A percentile compares a stretch with the other conserved stretches of the same genome.
phyloP scores from a whole-genome alignment of 805 yeast species.

The Zygosaccharomyces bisporus region DNA sequence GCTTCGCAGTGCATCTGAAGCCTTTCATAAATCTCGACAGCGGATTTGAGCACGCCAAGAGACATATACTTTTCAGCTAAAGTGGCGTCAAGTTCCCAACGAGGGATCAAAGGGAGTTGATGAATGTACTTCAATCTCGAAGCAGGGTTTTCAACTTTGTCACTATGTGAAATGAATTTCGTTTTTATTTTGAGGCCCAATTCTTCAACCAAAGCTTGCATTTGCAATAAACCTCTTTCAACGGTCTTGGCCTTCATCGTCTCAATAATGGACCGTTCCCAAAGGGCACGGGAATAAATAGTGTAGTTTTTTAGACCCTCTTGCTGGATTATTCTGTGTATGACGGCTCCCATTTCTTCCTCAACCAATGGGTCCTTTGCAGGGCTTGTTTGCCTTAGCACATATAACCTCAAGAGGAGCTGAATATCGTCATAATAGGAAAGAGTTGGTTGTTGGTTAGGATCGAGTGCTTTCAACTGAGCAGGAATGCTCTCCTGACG shows the following conservation, averaged over 20 bases:
- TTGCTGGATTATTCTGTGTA: slow-evolving; percentile 63
- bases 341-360: slow-evolving; percentile 77
- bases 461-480: slow-evolving; percentile 54
- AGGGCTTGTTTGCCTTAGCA: slow-evolving; percentile 68
- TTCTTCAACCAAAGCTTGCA: slow-evolving; percentile 89
- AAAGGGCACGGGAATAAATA: slow-evolving; percentile 72
- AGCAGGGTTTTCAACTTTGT: slow-evolving; percentile 32
- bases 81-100: slow-evolving; percentile 77
- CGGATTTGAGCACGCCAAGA: slow-evolving; percentile 78
- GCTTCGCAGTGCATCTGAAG: slow-evolving; percentile 73
- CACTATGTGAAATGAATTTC: slow-evolving; percentile 47
- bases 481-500: slow-evolving; percentile 62
- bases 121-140: slow-evolving; percentile 68
- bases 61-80: slow-evolving; percentile 86
- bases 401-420: slow-evolving; percentile 61
- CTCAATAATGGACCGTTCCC: slow-evolving; percentile 87
- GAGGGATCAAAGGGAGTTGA: slow-evolving; percentile 71
- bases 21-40: slow-evolving; percentile 83
- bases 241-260: slow-evolving; percentile 77
- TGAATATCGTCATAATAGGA: slow-evolving; percentile 70
- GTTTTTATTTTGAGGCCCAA: slow-evolving; percentile 64
- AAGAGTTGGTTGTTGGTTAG: slow-evolving; percentile 75
- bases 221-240: slow-evolving; percentile 89
- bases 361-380: slow-evolving; percentile 64
- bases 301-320: slow-evolving; percentile 52